Conservation (phyloP, 2,329 filamentous ascomycete genomes). For the Aspergillus puulaauensis region DNA sequence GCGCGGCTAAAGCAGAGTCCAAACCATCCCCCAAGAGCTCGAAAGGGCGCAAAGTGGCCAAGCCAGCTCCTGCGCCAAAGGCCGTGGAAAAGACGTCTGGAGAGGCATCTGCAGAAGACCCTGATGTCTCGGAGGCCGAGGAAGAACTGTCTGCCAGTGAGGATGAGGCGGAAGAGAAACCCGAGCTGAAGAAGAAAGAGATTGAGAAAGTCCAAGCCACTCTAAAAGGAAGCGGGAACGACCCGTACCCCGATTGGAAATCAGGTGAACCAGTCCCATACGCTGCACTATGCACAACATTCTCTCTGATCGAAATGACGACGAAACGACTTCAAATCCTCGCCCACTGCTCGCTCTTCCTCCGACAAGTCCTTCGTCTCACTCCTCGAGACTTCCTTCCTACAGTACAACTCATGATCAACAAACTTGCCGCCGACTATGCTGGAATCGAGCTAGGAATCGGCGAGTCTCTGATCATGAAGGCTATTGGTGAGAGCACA, state of each 20-base stretch:
- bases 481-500: constrained; percentile 92
- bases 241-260: constrained; percentile 95
- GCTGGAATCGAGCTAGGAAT: constrained; percentile 97
- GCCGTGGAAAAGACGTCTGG: constrained; percentile 44
- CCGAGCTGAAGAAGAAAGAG: constrained; percentile 70
- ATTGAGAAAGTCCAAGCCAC: constrained; percentile 78
- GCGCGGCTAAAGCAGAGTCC: constrained; percentile 32
- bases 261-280: constrained; percentile 87
- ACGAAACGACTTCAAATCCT: constrained; percentile 86
- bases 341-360: constrained; percentile 84
- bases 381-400: constrained; percentile 85
- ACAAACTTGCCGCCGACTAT: constrained; percentile 95
- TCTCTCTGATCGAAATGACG: constrained; percentile 92
- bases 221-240: constrained; percentile 66
- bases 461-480: constrained; percentile 97
- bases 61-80: constrained; percentile 23
- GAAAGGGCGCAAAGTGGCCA: constrained; percentile 14
- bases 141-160: constrained; percentile 47
- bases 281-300: constrained; percentile 88
- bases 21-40: constrained; percentile 21
- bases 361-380: constrained; percentile 89
- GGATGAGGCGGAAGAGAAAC: constrained; percentile 63
- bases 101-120: constrained; percentile 42
- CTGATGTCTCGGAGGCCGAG: constrained; percentile 28
- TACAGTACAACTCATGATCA: constrained; percentile 93